Percentiles rank a stretch among this genome's conserved stretches.
phyloP scores from a whole-genome alignment of 805 yeast genomes.

The Alloascoidea hylecoeti region DNA sequence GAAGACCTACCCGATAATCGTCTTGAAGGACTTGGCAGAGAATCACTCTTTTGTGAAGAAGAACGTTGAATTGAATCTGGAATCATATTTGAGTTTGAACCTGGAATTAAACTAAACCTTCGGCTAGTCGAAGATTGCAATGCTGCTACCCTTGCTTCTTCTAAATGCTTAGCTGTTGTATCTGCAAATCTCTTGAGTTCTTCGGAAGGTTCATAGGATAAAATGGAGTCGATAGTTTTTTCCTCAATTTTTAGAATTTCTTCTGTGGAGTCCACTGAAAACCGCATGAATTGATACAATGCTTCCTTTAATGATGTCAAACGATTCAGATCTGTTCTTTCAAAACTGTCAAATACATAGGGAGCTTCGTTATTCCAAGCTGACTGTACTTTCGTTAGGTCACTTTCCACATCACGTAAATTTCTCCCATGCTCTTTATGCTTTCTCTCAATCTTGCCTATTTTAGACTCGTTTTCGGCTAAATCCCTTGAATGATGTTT shows the following conservation, averaged over 20 bases:
- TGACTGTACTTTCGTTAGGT: not conserved
- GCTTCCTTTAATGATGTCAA: not conserved
- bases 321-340: not conserved
- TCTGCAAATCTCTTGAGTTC: not conserved
- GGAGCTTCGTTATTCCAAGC: conserved; percentile 1
- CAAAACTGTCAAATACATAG: not conserved
- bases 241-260: not conserved
- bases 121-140: too few species aligned
- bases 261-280: not conserved
- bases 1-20: too few species aligned
- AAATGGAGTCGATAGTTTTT: not conserved
- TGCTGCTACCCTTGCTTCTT: too few species aligned
- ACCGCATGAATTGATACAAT: not conserved
- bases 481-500: not conserved
- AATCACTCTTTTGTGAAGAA: too few species aligned
- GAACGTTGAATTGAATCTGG: too few species aligned
- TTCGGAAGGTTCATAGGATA: not conserved
- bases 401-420: not conserved
- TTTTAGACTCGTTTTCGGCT: not conserved
- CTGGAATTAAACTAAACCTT: too few species aligned
- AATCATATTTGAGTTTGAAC: too few species aligned
- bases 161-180: not conserved
- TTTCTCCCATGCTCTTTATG: not conserved
- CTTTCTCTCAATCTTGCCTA: not conserved
- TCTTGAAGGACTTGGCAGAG: too few species aligned